Conservation (phyloP, 345 rosid species). For the Alliaria petiolata region DNA sequence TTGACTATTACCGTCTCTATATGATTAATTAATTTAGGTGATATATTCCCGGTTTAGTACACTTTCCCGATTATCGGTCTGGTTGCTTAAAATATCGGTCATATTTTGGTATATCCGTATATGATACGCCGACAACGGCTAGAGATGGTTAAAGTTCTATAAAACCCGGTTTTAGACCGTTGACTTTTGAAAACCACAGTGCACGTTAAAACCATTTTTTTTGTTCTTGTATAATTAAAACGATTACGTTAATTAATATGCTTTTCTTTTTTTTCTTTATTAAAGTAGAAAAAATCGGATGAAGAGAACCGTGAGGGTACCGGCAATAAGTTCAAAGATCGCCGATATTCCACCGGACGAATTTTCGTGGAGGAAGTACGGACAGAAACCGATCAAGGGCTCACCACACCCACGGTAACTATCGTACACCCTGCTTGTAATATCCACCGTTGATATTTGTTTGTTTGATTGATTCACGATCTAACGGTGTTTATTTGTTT, state of each 20-base stretch:
- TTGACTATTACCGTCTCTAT: constrained; percentile 16
- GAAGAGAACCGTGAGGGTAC: constrained; percentile 74
- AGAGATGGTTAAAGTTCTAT: neutral
- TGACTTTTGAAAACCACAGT: neutral
- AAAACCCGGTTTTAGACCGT: neutral
- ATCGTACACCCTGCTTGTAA: neutral
- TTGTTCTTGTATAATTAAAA: neutral
- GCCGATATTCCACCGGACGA: constrained; percentile 97
- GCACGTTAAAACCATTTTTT: neutral
- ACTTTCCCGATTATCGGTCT: neutral
- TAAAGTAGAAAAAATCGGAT: constrained; percentile 63
- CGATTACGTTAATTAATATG: neutral
- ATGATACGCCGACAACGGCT: neutral
- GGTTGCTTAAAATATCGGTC: neutral
- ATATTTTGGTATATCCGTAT: neutral
- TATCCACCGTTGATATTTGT: constrained; percentile 2
- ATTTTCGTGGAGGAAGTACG: constrained; percentile 93
- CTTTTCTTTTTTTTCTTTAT: neutral
- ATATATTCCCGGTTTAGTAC: constrained; percentile 6
- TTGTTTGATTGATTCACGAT: neutral
- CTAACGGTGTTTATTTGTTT: constrained; percentile 22
- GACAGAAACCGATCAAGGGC: constrained; percentile 96
- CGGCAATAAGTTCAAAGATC: constrained; percentile 79
- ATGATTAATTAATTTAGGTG: neutral
- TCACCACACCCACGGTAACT: constrained; percentile 92